Base-by-base conservation (phyloP, 352 stramenopile genomes). In the Phytophthora hibernalis region DNA sequence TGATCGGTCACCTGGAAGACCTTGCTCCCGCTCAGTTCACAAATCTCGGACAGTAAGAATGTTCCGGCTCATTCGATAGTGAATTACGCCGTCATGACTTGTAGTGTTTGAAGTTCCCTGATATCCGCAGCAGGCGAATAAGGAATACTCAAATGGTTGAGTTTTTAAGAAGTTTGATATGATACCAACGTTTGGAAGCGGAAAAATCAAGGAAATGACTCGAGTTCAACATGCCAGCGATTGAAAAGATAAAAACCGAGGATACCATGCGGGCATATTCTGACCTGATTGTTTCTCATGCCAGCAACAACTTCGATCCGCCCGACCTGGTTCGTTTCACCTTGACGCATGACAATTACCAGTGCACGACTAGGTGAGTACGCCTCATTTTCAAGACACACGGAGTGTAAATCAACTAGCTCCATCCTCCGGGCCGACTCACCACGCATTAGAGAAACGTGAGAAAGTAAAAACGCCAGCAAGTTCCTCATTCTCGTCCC, bases 241-340 rank as follows among this genome's bases (percentile, higher is more conserved):
- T 47, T 60, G 24, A 59, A 66, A 0, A 65, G 35, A 20, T 65
- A 65, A 44, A 59, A 44, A 13, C 35, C 37, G 9, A 59, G 42
- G 8, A 33, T 6, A 11, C 35, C 26, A 16, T 54, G 58, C 8
- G 58, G 58, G 8, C 59, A 60, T 22, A 21, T 60, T 6, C 26
- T 30, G 26, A 30, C 26, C 3, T 30, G 26, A 2, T 30, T 67
- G 35, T 67, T 57, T 9, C 42, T 40, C 30, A 67, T 54, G n/a
- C 47, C 60, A 15, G 38, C 49, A 1, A 38, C 59, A 12, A 54
- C 31, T 38, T 67, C 42, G 22, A 59, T 52, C 0, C 28, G 16
- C 1, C 38, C 38, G 5, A 67, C 40, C 21, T 67, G 50, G 24
- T 60, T 61, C 0, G 59, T 56, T 52, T 67, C 61, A 9, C 42